Evolutionary conservation across 169 alveolate genomes (phyloP), one percentile per base, ranked within the genome.

Genomic region (Cryptosporidium xiaoi): DNA sequence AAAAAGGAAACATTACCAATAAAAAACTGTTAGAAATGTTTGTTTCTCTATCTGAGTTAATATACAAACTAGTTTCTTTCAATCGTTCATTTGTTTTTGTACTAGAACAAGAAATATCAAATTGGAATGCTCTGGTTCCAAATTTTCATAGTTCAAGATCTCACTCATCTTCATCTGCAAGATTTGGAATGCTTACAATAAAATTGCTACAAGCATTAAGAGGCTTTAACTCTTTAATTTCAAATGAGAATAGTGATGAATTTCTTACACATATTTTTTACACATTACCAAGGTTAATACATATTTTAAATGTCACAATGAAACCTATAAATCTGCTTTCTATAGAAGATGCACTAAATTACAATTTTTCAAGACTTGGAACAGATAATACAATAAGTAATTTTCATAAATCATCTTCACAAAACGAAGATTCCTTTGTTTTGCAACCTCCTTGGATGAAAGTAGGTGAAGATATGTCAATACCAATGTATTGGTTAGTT

Each of bases 401-500:
- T 67, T 48, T 20, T 5, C 20, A 67, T 13, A 67, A 64, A 13
- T 8, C 12, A 20, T 24, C 6, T 24, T 18, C 31, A 34, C 34
- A 3, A 48, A 31, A n/a, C 7, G 18, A 55, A 34, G 40, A 69
- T 5, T 1, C 13, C 24, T 55, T 20, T 3, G 62, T 29, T 6
- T 27, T 44, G 36, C 64, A 3, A 4, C 31, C 71, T 24, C 87
- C 71, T 3, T 77, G 87, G 87, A 27, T 5, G 20, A 56, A 62
- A 1, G 31, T 4, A 18, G 3, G 53, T 24, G 60, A 56, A 18
- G 13, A 60, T 18, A 58, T 71, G n/a, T 24, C 48, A 40, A 40
- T 40, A 3, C 87, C 87, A 3, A 77, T 77, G 71, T 77, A 77
- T 44, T 77, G 87, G 87, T 40, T 77, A 55, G 64, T 77, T 31